A percentile compares a stretch with the other conserved stretches of the same genome.
These are phyloP conservation scores for Paramecium biaurelia DNA, from an alignment of 73 alveolate genomes.

Conservation along the genomic window DNA sequence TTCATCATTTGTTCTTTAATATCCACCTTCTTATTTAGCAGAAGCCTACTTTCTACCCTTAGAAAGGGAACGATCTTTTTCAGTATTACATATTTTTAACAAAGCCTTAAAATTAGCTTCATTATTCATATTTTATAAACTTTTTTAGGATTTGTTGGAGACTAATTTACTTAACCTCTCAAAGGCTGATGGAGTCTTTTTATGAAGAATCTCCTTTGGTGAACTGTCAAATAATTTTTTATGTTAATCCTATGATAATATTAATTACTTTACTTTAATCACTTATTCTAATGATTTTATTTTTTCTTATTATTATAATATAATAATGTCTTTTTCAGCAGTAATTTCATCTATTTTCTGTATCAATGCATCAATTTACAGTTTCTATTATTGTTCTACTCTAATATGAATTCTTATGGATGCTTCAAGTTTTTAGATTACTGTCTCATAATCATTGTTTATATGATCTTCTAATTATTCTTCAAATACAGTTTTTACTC, in stretches of 20 bases:
- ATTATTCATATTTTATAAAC: neutral
- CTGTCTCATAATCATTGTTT: slow-evolving; percentile 13
- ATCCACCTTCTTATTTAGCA: neutral
- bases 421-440: slow-evolving; percentile 22
- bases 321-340: neutral
- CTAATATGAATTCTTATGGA: slow-evolving; percentile 4
- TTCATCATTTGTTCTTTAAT: neutral
- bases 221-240: neutral
- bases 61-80: neutral
- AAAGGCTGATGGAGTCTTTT: neutral
- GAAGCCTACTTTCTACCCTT: neutral
- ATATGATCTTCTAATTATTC: neutral
- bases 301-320: neutral
- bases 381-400: neutral
- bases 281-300: neutral
- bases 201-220: neutral
- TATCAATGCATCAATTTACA: neutral
- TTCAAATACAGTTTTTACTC: neutral
- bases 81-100: neutral
- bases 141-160: neutral
- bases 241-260: neutral
- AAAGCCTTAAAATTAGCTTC: neutral
- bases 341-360: slow-evolving; percentile 15
- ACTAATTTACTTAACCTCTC: neutral
- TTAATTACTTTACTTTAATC: neutral